These are phyloP conservation scores for Rhododendron ovatum DNA, from an alignment of 148 eudicot genomes.

Conservation along the genomic window DNA sequence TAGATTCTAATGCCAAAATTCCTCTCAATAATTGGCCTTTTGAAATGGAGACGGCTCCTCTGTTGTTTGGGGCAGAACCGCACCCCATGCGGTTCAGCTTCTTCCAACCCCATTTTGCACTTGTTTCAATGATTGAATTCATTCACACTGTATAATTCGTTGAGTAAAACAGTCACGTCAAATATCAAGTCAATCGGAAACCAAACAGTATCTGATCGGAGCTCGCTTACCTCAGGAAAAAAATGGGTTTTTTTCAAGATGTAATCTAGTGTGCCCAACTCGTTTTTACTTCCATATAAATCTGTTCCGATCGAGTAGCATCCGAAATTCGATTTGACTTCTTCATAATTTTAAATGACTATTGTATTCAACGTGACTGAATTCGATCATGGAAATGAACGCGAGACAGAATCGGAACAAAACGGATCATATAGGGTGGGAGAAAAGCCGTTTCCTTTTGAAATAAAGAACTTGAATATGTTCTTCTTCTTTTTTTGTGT, in stretches of 20 bases:
- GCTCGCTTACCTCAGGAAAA: neutral
- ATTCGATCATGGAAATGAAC: neutral
- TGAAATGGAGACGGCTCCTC: neutral
- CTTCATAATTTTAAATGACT: neutral
- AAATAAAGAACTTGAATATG: conserved; percentile 12
- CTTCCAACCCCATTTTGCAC: too few species aligned
- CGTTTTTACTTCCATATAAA: too few species aligned
- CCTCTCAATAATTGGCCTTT: neutral
- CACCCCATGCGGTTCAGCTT: neutral
- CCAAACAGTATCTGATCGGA: too few species aligned
- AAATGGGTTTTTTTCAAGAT: too few species aligned
- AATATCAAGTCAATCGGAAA: neutral
- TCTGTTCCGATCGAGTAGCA: too few species aligned
- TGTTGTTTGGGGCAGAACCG: neutral
- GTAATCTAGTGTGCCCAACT: too few species aligned
- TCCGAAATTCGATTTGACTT: neutral
- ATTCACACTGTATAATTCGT: neutral
- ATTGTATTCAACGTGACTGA: too few species aligned
- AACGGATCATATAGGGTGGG: neutral
- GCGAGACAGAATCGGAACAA: too few species aligned
- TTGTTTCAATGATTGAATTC: neutral
- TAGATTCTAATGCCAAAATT: conserved; percentile 8
- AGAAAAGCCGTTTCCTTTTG: neutral
- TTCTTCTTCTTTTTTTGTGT: neutral
- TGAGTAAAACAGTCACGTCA: neutral